Evolutionary conservation across 129 eudicot species (phyloP), one percentile per base, ranked within the genome.

Genomic region (Helianthus annuus): DNA sequence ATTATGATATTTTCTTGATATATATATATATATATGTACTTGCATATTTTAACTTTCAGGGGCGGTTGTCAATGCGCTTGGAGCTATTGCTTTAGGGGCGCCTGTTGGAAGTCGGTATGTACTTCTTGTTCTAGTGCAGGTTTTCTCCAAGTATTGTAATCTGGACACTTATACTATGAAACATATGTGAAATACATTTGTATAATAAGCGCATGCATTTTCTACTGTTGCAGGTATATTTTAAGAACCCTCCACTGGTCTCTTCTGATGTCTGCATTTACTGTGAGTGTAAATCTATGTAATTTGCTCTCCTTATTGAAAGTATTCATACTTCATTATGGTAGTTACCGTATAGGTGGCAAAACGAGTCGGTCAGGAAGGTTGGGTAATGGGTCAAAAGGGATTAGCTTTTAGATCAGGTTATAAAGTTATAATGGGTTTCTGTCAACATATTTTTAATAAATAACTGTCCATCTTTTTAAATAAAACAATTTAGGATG

Each of bases 191-290:
- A 15, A 10, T 19, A 15, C 3, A 19, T 19, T 19, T 19, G 22
- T 19, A 19, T 19, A 19, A 19, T 19, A 19, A 19, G 22, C 22
- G 0, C 22, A 19, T 19, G 22, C 22, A 19, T 19, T 19, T 56
- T 39, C 15, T 60, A 32, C 66, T 3, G 32, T 42, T 74, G 67
- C 88, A 91, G 97, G 79, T 80, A 83, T 71, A 74, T 90, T 22
- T 12, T 39, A 27, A 85, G 75, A 82, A 95, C 99, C 68, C 63
- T 86, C 58, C 75, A 76, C 68, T 95, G 97, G 99, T 95, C 99
- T 57, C 85, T 95, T 68, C 65, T 90, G 77, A 95, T 95, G 97
- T 95, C 99, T 64, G 78, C 83, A 45, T 77, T 95, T 54, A 95
- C 97, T 4, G 99, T 95, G 81, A 76, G 96, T 82, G 45, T 70